Percentiles rank a stretch among this genome's conserved stretches.
Conservation (phyloP, 257 asterid species). For the Henckelia pumila region DNA sequence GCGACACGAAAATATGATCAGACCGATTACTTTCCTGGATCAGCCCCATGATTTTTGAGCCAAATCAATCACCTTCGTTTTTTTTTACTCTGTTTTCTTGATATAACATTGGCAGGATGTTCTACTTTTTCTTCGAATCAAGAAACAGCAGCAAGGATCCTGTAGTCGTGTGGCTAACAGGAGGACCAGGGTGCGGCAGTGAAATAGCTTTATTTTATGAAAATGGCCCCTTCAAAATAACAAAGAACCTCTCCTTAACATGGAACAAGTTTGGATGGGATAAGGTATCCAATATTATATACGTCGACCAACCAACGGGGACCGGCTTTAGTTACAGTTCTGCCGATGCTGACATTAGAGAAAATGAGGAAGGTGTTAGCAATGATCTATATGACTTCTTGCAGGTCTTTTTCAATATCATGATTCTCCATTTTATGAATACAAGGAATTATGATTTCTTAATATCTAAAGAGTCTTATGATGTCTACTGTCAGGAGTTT, state of each 20-base stretch:
- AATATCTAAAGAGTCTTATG: neutral
- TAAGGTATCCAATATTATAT: slow-evolving; percentile 56
- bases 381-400: slow-evolving; percentile 41
- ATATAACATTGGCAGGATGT: slow-evolving; percentile 20
- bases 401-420: slow-evolving; percentile 36
- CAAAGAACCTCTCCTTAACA: slow-evolving; percentile 37
- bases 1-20: too few relatives aligned
- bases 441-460: too few relatives aligned
- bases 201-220: slow-evolving; percentile 62
- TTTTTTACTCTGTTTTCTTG: too few relatives aligned
- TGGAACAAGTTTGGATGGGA: slow-evolving; percentile 66
- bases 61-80: neutral
- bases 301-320: slow-evolving; percentile 57
- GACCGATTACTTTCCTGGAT: too few relatives aligned
- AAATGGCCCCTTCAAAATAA: slow-evolving; percentile 49
- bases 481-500: slow-evolving; percentile 37
- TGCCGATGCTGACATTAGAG: slow-evolving; percentile 32
- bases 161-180: slow-evolving; percentile 59
- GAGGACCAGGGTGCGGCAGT: slow-evolving; percentile 69
- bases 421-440: slow-evolving; percentile 1
- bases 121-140: slow-evolving; percentile 43
- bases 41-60: neutral
- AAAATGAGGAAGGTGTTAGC: slow-evolving; percentile 25
- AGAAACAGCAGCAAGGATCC: slow-evolving; percentile 46
- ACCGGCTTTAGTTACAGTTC: slow-evolving; percentile 65